These are phyloP conservation scores for Rhodosporidiobolus sp. DNA, from an alignment of 768 basidiomycete species.

Conservation along the genomic window DNA sequence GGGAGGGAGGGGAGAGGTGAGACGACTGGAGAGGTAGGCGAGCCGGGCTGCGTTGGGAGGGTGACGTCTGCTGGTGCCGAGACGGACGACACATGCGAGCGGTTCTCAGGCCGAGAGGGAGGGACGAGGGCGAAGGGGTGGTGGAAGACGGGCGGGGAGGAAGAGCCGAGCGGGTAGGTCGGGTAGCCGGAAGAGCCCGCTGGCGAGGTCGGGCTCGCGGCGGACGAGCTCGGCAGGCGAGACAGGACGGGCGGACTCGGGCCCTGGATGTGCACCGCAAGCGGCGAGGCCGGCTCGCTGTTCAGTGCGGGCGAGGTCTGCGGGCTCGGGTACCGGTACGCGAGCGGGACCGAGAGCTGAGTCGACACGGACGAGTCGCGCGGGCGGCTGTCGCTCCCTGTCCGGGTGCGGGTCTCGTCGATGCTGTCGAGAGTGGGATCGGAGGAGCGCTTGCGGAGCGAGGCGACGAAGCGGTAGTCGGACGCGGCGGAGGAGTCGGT, in stretches of 20 bases:
- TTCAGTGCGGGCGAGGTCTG: neutral
- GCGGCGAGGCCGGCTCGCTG: neutral
- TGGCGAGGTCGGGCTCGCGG: neutral
- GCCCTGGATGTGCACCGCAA: neutral
- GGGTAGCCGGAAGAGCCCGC: neutral
- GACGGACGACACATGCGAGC: constrained; percentile 20
- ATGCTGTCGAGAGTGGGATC: constrained; percentile 18
- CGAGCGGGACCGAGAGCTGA: neutral
- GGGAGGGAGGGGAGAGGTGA: neutral
- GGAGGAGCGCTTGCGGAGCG: constrained; percentile 4
- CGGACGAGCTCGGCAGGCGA: neutral
- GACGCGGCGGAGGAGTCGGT: constrained; percentile 15
- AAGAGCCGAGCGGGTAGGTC: neutral
- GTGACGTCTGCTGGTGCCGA: constrained; percentile 27
- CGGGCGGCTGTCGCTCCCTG: neutral
- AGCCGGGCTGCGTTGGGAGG: neutral
- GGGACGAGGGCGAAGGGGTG: constrained; percentile 13
- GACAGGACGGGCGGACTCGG: neutral
- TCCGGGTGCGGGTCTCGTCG: constrained; percentile 16
- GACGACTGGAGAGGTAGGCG: constrained; percentile 1
- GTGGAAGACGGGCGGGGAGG: neutral
- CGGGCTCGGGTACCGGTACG: neutral
- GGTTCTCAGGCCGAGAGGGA: constrained; percentile 13
- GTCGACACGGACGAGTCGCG: constrained; percentile 15
- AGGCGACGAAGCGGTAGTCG: constrained; percentile 35